Percentiles rank a stretch among this genome's conserved stretches.
Evolutionary conservation across 2,329 filamentous ascomycete genomes (phyloP).

Genomic region (Cryphonectria nitschkei): DNA sequence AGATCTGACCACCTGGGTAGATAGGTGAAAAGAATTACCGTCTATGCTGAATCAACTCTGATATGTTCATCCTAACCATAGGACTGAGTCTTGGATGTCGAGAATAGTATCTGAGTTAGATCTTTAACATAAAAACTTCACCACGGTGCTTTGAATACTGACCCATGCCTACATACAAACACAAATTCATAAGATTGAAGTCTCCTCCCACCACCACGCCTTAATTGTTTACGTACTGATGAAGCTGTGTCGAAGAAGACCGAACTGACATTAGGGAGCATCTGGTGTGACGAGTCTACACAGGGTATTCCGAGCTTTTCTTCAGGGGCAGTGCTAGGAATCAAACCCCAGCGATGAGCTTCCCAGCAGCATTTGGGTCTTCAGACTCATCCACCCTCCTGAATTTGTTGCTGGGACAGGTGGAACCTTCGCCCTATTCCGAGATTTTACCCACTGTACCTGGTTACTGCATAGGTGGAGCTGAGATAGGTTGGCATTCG

Average conservation of each 20-base stretch:
- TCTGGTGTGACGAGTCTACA: neutral
- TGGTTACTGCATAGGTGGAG: neutral
- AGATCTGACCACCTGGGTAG: too few species aligned
- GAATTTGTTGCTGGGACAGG: neutral
- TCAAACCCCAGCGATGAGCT: too few species aligned
- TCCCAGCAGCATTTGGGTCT: too few species aligned
- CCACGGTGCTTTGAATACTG: neutral
- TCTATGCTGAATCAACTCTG: too few species aligned
- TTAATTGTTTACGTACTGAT: neutral
- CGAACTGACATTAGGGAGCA: neutral
- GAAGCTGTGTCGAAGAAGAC: neutral
- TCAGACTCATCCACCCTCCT: neutral
- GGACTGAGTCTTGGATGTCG: neutral
- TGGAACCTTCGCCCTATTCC: neutral
- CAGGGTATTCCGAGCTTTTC: neutral
- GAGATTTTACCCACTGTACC: neutral
- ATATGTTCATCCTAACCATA: neutral
- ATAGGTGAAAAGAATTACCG: too few species aligned
- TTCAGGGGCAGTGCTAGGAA: neutral
- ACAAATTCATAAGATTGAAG: too few species aligned
- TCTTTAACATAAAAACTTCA: neutral
- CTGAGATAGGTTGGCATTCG: neutral
- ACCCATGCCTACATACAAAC: neutral
- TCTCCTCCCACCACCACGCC: too few species aligned
- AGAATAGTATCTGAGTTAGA: neutral